Base-by-base conservation (phyloP, 257 asterid genomes). In the Gentiana dahurica region DNA sequence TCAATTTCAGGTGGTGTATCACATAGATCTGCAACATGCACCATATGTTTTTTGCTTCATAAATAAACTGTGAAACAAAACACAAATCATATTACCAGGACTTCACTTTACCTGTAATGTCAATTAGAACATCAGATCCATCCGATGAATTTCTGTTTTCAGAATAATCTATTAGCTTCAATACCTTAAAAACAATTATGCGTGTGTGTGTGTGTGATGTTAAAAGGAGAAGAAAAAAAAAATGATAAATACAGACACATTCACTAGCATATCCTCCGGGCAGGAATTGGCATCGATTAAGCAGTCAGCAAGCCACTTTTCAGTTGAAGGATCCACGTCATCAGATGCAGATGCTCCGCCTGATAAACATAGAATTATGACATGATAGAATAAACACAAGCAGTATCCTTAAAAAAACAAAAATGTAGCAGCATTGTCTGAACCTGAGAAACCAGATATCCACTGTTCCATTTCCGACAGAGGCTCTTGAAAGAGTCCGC, bases 231-330 rank as follows among this genome's bases (percentile, higher is more conserved):
- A 64, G 56, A 36, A 60, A 8, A 58, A 39, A 49, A 49, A 15
- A 15, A 3, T 55, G 4, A 12, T 37, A 55, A 67, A 55, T 9
- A 57, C 49, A 41, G 4, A 41, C 9, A 63, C 64, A 53, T 34
- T 32, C 65, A 73, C 93, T 34, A 81, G 87, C 98, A 67, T 54
- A 68, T 82, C 83, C 60, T 79, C 85, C 6, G 70, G 51, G 64
- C 65, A 61, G 49, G 59, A 37, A 44, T 64, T 62, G 15, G 79
- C 46, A 61, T 87, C 95, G 34, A 69, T 83, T 49, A 87, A 71
- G 81, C 96, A 87, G 62, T 78, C 77, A 3, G 86, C 79, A 56
- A 84, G 79, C 96, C 96, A 91, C 36, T 84, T 84, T 76, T 91
- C 96, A 6, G 90, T 67, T 15, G 95, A 72, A 8, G 75, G 92